phyloP scores from a whole-genome alignment of 306 rosid species.

The Astragalus membranaceus region DNA sequence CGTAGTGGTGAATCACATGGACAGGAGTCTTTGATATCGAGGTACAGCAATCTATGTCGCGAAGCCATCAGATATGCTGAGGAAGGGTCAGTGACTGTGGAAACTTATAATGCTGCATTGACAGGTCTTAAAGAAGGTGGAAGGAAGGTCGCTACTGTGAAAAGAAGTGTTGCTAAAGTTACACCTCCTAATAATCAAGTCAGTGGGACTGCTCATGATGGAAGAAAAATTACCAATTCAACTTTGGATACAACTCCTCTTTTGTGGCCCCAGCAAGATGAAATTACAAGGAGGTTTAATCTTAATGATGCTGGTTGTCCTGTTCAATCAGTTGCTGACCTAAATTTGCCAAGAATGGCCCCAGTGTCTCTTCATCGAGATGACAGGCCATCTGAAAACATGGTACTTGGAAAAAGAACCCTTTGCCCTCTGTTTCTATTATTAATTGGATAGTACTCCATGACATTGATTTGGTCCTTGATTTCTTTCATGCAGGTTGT shows the following conservation, averaged over 20 bases:
- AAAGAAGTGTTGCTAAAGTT: conserved; percentile 67
- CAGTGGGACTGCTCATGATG: conserved; percentile 52
- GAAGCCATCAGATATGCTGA: conserved; percentile 86
- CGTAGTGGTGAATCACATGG: conserved; percentile 48
- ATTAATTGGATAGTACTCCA: not conserved
- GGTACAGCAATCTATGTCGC: conserved; percentile 66
- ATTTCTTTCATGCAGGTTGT: conserved; percentile 43
- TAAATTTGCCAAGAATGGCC: conserved; percentile 82
- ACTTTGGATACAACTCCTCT: conserved; percentile 61
- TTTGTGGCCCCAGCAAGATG: conserved; percentile 89
- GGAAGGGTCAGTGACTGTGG: conserved; percentile 73
- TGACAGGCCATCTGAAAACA: conserved; percentile 69
- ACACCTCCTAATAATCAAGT: conserved; percentile 52
- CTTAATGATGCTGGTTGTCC: conserved; percentile 67
- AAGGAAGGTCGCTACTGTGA: conserved; percentile 58
- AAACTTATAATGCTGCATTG: conserved; percentile 68
- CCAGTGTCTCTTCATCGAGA: conserved; percentile 84
- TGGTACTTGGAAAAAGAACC: conserved; percentile 35
- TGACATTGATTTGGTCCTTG: conserved; percentile 24
- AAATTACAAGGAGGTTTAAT: conserved; percentile 61
- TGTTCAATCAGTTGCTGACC: conserved; percentile 60
- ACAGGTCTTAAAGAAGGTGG: conserved; percentile 67
- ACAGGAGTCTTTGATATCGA: conserved; percentile 56
- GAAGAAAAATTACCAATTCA: conserved; percentile 47
- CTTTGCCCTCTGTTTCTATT: not conserved